A percentile compares a stretch with the other conserved stretches of the same genome.
Conservation (phyloP, 2,329 filamentous ascomycete species). For the Trichoderma sp. region DNA sequence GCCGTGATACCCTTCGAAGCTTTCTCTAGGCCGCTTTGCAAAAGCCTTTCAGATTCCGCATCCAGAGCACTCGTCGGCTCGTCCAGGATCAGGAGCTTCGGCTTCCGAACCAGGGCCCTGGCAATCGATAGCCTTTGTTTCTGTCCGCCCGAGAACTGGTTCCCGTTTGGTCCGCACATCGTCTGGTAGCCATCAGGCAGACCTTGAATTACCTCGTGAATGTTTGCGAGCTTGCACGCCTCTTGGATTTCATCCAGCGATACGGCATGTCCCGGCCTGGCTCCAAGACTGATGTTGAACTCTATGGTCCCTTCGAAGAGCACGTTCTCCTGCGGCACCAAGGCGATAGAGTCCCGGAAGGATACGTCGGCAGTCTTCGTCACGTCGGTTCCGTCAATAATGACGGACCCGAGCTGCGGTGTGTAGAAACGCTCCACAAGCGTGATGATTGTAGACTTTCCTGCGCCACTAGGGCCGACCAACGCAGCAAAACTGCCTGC, state of each 20-base stretch:
- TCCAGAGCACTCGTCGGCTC: constrained; percentile 72
- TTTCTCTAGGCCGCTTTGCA: constrained; percentile 60
- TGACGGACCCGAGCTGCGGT: constrained; percentile 51
- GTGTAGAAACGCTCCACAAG: constrained; percentile 57
- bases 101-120: constrained; percentile 64
- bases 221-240: constrained; percentile 65
- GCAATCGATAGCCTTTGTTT: constrained; percentile 71
- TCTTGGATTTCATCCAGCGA: constrained; percentile 60
- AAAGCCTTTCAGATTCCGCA: constrained; percentile 57
- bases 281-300: constrained; percentile 54
- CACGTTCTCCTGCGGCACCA: constrained; percentile 54
- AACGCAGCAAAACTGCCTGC: constrained; percentile 47
- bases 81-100: constrained; percentile 67
- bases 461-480: constrained; percentile 50
- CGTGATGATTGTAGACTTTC: constrained; percentile 51
- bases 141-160: constrained; percentile 69
- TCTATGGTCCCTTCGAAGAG: constrained; percentile 54
- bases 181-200: constrained; percentile 62
- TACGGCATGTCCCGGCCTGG: constrained; percentile 53
- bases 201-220: constrained; percentile 59
- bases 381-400: constrained; percentile 47
- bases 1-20: constrained; percentile 1
- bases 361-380: constrained; percentile 2
- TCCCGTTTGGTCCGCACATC: constrained; percentile 62
- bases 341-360: constrained; percentile 51